Evolutionary conservation across 192 early-diverging fungal species (phyloP).

Genomic region (Coemansia biformis): DNA sequence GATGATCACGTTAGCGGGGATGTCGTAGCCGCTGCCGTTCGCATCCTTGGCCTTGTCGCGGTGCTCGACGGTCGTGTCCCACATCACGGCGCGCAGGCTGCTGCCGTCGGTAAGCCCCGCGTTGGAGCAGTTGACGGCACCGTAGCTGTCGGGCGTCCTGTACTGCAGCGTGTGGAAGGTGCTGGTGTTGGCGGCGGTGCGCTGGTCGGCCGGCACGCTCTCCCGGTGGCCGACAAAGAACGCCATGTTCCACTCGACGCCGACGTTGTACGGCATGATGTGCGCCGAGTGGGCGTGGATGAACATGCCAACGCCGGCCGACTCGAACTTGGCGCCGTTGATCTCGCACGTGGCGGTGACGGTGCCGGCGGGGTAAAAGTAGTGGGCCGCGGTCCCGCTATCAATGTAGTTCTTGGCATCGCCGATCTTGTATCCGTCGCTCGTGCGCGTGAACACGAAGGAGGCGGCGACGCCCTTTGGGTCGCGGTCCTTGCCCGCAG

Average conservation of each 20-base stretch:
- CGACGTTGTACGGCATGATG: constrained; percentile 79
- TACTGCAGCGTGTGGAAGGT: constrained; percentile 66
- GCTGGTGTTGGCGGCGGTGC: constrained; percentile 11
- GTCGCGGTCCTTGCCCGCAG: constrained; percentile 50
- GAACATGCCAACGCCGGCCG: constrained; percentile 67
- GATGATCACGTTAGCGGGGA: constrained; percentile 68
- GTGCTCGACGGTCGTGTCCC: constrained; percentile 66
- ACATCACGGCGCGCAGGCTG: constrained; percentile 67
- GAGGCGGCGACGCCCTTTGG: constrained; percentile 61
- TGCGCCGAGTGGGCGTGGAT: constrained; percentile 76
- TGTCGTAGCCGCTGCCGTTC: constrained; percentile 76
- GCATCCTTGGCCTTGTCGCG: constrained; percentile 57
- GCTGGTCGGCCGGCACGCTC: constrained; percentile 56
- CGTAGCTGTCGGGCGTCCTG: constrained; percentile 66
- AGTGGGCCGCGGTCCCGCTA: constrained; percentile 59
- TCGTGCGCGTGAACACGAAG: constrained; percentile 62
- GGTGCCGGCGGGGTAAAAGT: constrained; percentile 76
- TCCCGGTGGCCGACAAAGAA: constrained; percentile 68
- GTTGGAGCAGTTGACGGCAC: constrained; percentile 65
- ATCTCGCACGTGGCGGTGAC: constrained; percentile 69
- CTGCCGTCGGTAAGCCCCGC: constrained; percentile 65
- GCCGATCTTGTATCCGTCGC: constrained; percentile 75
- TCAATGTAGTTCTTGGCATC: constrained; percentile 77
- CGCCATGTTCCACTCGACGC: constrained; percentile 79
- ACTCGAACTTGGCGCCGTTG: constrained; percentile 57